phyloP scores from a whole-genome alignment of 108 stramenopile genomes.

The Fragilaria radians region DNA sequence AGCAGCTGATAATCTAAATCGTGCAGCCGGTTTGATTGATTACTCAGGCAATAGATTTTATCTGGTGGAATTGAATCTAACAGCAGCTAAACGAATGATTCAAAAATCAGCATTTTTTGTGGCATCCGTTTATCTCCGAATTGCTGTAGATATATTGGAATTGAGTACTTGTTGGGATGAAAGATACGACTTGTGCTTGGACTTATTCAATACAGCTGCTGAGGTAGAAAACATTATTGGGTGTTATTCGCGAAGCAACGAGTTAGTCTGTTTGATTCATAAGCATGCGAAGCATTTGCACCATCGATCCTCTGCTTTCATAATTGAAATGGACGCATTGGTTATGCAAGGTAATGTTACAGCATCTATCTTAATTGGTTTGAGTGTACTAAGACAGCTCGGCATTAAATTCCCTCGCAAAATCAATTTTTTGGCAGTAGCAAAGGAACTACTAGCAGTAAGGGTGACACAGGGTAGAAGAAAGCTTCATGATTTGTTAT shows the following conservation, averaged over 20 bases:
- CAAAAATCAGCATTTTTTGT: background rate
- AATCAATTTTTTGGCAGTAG: background rate
- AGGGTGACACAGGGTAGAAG: background rate
- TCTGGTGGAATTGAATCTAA: background rate
- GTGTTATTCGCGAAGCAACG: background rate
- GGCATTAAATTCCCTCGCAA: background rate
- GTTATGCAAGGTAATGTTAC: background rate
- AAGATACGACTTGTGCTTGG: background rate
- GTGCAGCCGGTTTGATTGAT: background rate
- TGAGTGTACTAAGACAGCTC: background rate
- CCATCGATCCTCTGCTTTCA: background rate
- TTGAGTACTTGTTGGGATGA: background rate
- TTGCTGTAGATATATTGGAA: background rate
- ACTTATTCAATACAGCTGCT: background rate
- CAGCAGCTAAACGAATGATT: background rate
- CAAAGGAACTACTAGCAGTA: background rate
- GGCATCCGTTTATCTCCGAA: background rate
- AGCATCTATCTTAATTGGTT: background rate
- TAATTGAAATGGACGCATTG: background rate
- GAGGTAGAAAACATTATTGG: background rate
- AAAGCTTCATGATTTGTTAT: background rate
- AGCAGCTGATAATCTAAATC: background rate
- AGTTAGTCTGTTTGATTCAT: background rate
- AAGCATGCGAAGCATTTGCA: background rate
- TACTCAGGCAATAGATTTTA: background rate